Evolutionary conservation across 2,329 filamentous ascomycete species (phyloP).

Genomic region (Albophoma yamanashiensis): DNA sequence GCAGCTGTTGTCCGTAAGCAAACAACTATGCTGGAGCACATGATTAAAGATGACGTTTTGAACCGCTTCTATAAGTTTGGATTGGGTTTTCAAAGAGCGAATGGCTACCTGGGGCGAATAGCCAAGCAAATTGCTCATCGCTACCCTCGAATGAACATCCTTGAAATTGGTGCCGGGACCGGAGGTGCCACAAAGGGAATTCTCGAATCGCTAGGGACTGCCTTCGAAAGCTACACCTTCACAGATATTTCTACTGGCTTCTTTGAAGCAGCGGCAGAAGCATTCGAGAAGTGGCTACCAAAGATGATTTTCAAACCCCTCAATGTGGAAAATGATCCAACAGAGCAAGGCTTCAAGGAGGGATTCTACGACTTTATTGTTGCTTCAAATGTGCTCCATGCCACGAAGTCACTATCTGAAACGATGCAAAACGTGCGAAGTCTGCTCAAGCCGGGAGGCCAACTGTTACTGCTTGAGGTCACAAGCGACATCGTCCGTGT

Average conservation of each 20-base stretch:
- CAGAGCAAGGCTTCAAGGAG: slow-evolving; percentile 18
- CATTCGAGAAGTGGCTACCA: slow-evolving; percentile 12
- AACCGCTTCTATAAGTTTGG: slow-evolving; percentile 17
- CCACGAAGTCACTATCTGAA: slow-evolving; percentile 16
- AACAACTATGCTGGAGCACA: slow-evolving; percentile 12
- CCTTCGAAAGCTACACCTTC: slow-evolving; percentile 28
- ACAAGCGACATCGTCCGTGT: not conserved
- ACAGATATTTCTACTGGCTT: slow-evolving; percentile 32
- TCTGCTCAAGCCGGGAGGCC: not conserved
- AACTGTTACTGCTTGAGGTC: not conserved
- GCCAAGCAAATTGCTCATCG: slow-evolving; percentile 21
- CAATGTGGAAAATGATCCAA: slow-evolving; percentile 14
- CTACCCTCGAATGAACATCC: slow-evolving; percentile 28
- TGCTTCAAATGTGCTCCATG: slow-evolving; percentile 26
- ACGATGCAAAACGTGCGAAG: slow-evolving; percentile 7
- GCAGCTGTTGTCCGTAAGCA: not conserved
- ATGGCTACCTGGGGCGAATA: slow-evolving; percentile 9
- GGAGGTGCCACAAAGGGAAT: slow-evolving; percentile 27
- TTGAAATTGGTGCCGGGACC: slow-evolving; percentile 32
- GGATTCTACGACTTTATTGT: slow-evolving; percentile 27
- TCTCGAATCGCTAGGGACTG: slow-evolving; percentile 16
- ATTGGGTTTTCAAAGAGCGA: not conserved
- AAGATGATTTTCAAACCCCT: slow-evolving; percentile 12
- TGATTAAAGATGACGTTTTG: slow-evolving; percentile 20
- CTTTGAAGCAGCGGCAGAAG: slow-evolving; percentile 23